Evolutionary conservation across 2,329 filamentous ascomycete genomes (phyloP).

Genomic region (Monilinia vaccinii-corymbosi): DNA sequence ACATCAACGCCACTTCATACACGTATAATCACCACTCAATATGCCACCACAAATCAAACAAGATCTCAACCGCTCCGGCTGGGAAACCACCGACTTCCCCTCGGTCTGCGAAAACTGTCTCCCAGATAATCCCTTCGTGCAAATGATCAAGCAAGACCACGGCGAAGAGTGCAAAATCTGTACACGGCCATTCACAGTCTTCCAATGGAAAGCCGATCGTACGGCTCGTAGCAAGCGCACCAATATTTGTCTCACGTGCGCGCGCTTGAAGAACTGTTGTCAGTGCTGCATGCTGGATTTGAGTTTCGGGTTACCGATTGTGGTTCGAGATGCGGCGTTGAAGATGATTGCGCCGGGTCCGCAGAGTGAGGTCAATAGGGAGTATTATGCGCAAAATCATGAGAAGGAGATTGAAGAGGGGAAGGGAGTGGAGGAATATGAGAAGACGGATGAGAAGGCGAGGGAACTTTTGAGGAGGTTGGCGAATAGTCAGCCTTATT

Average conservation of each 20-base stretch:
- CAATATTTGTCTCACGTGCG: conserved; percentile 93
- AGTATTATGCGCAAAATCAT: conserved; percentile 97
- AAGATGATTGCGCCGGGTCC: conserved; percentile 97
- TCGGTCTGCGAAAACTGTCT: conserved; percentile 88
- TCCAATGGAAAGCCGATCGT: conserved; percentile 88
- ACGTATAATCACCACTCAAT: conserved; percentile 10
- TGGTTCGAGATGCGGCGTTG: conserved; percentile 87
- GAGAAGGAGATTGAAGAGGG: conserved; percentile 94
- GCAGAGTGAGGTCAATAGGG: conserved; percentile 83
- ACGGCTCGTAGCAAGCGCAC: conserved; percentile 88
- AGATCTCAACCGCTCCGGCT: conserved; percentile 88
- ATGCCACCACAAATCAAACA: conserved; percentile 95
- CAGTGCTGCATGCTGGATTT: conserved; percentile 98
- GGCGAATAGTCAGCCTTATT: conserved; percentile 90
- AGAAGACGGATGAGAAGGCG: conserved; percentile 95
- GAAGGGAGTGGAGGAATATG: conserved; percentile 78
- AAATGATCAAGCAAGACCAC: conserved; percentile 97
- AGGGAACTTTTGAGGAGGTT: conserved; percentile 76
- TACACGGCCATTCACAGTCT: conserved; percentile 91
- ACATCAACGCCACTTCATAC: background rate
- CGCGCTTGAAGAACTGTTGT: conserved; percentile 95
- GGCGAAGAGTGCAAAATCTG: conserved; percentile 63
- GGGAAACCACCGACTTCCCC: conserved; percentile 88
- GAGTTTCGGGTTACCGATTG: conserved; percentile 89
- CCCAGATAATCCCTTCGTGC: conserved; percentile 93